Evolutionary conservation across 2,329 filamentous ascomycete genomes (phyloP).

Genomic region (Cercospora sp.): DNA sequence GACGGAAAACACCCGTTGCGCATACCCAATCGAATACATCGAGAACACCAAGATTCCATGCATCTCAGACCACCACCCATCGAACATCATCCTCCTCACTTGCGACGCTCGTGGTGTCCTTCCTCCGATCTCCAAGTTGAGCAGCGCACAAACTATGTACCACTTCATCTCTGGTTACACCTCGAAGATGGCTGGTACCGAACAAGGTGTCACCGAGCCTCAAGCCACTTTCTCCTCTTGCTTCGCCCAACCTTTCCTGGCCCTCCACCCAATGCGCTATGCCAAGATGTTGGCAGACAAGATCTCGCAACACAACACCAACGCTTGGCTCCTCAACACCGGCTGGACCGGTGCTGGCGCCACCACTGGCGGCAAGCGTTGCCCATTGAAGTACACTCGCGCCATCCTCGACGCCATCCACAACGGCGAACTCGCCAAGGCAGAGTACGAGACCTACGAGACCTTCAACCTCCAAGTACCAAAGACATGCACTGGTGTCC

Average conservation of each 20-base stretch:
- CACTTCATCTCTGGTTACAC: constrained; percentile 99
- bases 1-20: constrained; percentile 97
- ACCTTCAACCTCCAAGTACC: constrained; percentile 97
- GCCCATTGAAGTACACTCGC: constrained; percentile 97
- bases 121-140: constrained; percentile 95
- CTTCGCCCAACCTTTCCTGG: constrained; percentile 98
- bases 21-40: constrained; percentile 99
- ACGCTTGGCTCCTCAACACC: constrained; percentile 98
- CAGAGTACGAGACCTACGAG: constrained; percentile 91
- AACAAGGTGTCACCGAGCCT: constrained; percentile 94
- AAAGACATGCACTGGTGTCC: constrained; percentile 84
- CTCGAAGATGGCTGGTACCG: constrained; percentile 99
- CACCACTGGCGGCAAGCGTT: constrained; percentile 86
- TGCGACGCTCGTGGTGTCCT: constrained; percentile 97
- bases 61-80: constrained; percentile 80
- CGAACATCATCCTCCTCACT: constrained; percentile 96
- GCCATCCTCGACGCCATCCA: constrained; percentile 98
- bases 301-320: constrained; percentile 91
- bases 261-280: constrained; percentile 98
- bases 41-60: constrained; percentile 98
- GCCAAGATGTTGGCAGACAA: constrained; percentile 98
- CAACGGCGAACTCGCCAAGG: constrained; percentile 89
- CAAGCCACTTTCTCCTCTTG: constrained; percentile 99
- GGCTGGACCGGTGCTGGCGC: constrained; percentile 94
- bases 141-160: constrained; percentile 97